Evolutionary conservation across 441 rosid genomes (phyloP), one percentile per base, ranked within the genome.

Genomic region (Francoa sonchifolia): DNA sequence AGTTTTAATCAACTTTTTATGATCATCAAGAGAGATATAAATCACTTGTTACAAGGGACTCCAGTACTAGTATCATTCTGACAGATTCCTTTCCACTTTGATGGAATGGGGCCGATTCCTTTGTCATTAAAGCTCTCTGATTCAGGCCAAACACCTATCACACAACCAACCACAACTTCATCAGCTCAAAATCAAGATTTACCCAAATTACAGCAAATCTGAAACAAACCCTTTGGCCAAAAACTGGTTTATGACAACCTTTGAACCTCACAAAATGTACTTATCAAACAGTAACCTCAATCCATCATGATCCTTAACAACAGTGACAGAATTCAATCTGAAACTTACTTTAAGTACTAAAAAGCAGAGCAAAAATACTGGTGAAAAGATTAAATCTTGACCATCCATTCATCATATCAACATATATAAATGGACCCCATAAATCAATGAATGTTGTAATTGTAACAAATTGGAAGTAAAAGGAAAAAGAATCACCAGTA

Each of bases 31-130:
- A 12, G 7, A 12, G 8, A 9, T n/a, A 17, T 0, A 26, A 39
- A 32, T 9, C 31, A 75, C 80, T 74, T 79, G 50, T 75, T 79
- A 69, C 88, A 75, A 14, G 42, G 73, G 48, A 75, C 68, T 21
- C 43, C 23, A 36, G 64, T 42, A 54, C 70, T 76, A 15, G 46
- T 55, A n/a, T 62, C 65, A 62, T 74, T 72, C 61, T 75, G 64
- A 32, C 87, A 78, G 33, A 70, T 57, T 59, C 82, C 82, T 37
- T 61, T 78, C 87, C 87, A 78, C 69, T 68, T 68, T 15, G 80
- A 50, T 34, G 87, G 87, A 47, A 74, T 68, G 36, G 82, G 82
- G 65, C 87, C 87, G 64, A 61, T 66, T 18, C 69, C 80, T 32
- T 67, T 61, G 53, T 72, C 87, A 0, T 61, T 54, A 65, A 78